phyloP scores from a whole-genome alignment of 164 flowering plant species.

The Vitis labrusca region DNA sequence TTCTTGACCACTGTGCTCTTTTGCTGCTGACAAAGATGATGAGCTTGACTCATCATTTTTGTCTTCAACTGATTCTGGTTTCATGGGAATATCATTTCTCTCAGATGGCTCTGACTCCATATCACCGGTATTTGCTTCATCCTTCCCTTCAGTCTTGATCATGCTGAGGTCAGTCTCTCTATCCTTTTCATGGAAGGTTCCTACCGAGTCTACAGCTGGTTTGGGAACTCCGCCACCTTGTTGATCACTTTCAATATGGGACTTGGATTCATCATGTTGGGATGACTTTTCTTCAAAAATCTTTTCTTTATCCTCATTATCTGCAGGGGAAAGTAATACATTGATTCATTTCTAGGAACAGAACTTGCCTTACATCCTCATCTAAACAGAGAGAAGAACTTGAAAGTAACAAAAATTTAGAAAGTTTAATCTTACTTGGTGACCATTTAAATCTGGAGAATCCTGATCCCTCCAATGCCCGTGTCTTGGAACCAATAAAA shows the following conservation, averaged over 20 bases:
- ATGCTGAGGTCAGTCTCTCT: background rate
- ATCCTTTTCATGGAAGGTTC: background rate
- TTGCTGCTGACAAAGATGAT: slow-evolving; percentile 23
- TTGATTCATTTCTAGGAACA: slow-evolving; percentile 1
- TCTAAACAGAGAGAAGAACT: background rate
- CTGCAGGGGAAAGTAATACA: slow-evolving; percentile 14
- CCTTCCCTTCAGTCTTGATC: background rate
- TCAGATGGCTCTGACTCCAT: background rate
- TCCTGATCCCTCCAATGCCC: slow-evolving; percentile 1
- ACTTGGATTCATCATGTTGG: background rate
- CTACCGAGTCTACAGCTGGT: background rate
- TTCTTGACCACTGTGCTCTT: background rate
- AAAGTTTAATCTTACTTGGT: slow-evolving; percentile 15
- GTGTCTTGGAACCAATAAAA: background rate
- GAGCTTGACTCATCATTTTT: slow-evolving; percentile 7
- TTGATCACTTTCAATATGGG: background rate
- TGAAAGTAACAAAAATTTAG: background rate
- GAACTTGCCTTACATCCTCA: background rate
- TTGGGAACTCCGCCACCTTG: slow-evolving; percentile 6
- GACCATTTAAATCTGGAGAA: slow-evolving; percentile 16
- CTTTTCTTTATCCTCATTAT: slow-evolving; percentile 7
- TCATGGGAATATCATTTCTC: slow-evolving; percentile 6
- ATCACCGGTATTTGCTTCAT: background rate
- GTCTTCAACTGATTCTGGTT: slow-evolving; percentile 11
- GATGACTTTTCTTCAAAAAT: background rate